These are phyloP conservation scores for Capsicum chinense DNA, from an alignment of 257 asterid species.

Conservation along the genomic window DNA sequence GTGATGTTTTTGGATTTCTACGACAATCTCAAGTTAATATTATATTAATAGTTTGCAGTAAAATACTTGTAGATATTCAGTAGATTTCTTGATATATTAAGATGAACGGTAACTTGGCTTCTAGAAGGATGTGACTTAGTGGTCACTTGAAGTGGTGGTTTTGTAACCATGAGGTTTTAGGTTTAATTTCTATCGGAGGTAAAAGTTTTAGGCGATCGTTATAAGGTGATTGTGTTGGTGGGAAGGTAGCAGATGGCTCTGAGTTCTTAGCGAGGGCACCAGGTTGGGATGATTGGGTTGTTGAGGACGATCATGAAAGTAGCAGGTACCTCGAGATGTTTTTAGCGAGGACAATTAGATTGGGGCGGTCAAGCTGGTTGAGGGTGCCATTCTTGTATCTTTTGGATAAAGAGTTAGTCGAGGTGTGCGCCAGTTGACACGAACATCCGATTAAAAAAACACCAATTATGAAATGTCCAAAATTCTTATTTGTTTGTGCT, in stretches of 20 bases:
- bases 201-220: background rate
- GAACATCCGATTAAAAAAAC: background rate
- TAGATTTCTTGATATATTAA: background rate
- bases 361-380: background rate
- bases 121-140: background rate
- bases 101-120: background rate
- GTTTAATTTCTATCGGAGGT: background rate
- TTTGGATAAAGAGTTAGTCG: background rate
- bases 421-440: background rate
- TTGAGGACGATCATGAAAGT: background rate
- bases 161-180: background rate
- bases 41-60: background rate
- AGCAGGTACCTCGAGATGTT: background rate
- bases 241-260: background rate
- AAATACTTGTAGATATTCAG: background rate
- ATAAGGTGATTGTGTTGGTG: background rate
- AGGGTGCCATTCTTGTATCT: background rate
- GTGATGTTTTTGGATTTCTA: background rate
- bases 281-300: background rate
- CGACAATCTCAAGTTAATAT: background rate
- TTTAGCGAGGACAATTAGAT: background rate
- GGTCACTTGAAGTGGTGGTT: background rate
- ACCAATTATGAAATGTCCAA: constrained; percentile 1
- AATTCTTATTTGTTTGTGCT: background rate
- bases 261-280: background rate